Percentiles rank a stretch among this genome's conserved stretches.
These are phyloP conservation scores for Alternaria solani DNA, from an alignment of 2,329 filamentous ascomycete genomes.

Conservation along the genomic window DNA sequence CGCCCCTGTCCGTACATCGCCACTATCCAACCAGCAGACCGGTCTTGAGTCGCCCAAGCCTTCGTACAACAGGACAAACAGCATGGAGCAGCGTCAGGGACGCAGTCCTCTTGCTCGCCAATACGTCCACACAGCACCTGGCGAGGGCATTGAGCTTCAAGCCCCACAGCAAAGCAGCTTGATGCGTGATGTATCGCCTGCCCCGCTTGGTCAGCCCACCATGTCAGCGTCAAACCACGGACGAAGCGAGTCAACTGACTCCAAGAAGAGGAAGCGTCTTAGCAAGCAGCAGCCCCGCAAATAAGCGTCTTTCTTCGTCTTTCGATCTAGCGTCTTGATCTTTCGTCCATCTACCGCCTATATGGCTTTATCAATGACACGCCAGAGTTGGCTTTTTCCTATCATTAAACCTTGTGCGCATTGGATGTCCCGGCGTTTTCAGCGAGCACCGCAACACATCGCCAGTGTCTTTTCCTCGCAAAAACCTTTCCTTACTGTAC, in stretches of 20 bases:
- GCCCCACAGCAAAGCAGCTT: conserved; percentile 45
- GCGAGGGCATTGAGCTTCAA: conserved; percentile 48
- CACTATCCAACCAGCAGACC: conserved; percentile 41
- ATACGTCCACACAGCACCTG: conserved; percentile 49
- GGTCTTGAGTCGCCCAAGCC: conserved; percentile 43
- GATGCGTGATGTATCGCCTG: conserved; percentile 47
- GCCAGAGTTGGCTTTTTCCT: conserved; percentile 3
- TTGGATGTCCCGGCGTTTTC: conserved; percentile 11
- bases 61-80: conserved; percentile 33
- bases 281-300: conserved; percentile 45
- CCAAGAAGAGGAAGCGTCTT: conserved; percentile 47
- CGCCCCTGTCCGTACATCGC: conserved; percentile 36
- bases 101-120: conserved; percentile 57
- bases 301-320: conserved; percentile 14
- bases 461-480: conserved; percentile 5
- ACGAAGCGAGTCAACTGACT: conserved; percentile 45
- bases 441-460: conserved; percentile 4
- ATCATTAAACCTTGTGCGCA: conserved; percentile 4
- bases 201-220: conserved; percentile 33
- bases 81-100: conserved; percentile 43
- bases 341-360: conserved; percentile 6
- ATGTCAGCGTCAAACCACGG: conserved; percentile 28
- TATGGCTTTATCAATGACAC: neutral
- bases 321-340: conserved; percentile 12
- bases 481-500: conserved; percentile 20